Evolutionary conservation across 345 rosid genomes (phyloP), one percentile per base, ranked within the genome.

Genomic region (Lagerstroemia speciosa): DNA sequence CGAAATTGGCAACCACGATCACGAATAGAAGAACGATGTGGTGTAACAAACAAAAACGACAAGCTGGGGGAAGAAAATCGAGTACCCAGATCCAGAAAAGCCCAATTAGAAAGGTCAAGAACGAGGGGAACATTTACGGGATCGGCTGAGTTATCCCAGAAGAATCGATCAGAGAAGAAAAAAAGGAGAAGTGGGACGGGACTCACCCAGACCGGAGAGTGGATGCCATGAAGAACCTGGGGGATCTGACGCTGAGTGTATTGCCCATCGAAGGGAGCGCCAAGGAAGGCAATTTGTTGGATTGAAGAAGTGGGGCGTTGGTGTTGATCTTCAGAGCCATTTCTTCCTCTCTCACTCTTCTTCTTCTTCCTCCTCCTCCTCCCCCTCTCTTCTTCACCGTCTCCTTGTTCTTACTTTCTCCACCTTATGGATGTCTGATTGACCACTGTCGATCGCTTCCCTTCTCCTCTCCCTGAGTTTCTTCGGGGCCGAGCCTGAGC

Each of bases 271-370:
- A 81, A 50, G 96, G 91, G 60, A 80, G 83, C 64, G 86, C 69
- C 68, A 87, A 87, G 74, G 88, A 79, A 62, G 87, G 66, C 52
- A 84, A 64, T 74, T 79, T 83, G 74, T 73, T 83, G 14, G 92
- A 74, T 62, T 86, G 91, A 62, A 66, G 77, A 72, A 34, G 53
- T 61, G 74, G 16, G 66, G 73, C n/a, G 68, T 50, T 36, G 73
- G 91, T 81, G 64, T 83, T 85, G 64, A 90, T 78, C 83, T 82
- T 90, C 71, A 90, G 79, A 67, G 98, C 90, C 96, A 90, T 83
- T 58, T 29, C 63, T 58, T 22, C 12, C 12, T 24, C 3, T 14
- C 60, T 53, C n/a, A 2, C 29, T 6, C 60, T 53, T 3, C 26
- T 9, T 50, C 57, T n/a, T n/a, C 57, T 1, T 3, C 60, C 2